A percentile compares a stretch with the other conserved stretches of the same genome.
Evolutionary conservation across 768 basidiomycete species (phyloP).

Genomic region (Piloderma croceum): DNA sequence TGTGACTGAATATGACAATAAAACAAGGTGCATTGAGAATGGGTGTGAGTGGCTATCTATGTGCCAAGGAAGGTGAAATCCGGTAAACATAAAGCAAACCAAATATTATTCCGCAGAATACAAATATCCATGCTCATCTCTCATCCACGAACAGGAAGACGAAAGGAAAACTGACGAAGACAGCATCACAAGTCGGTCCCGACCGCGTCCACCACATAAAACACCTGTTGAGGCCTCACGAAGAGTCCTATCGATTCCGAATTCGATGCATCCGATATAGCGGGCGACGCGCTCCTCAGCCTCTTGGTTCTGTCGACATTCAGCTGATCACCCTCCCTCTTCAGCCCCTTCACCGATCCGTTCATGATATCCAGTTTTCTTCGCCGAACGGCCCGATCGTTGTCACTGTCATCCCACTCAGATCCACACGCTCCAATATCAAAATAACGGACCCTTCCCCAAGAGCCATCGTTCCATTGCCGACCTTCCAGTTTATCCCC

Average conservation of each 20-base stretch:
- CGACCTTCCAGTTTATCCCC: constrained; percentile 51
- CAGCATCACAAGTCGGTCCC: constrained; percentile 50
- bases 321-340: constrained; percentile 59
- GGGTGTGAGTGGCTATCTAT: no score
- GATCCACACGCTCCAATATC: constrained; percentile 55
- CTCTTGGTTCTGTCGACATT: constrained; percentile 47
- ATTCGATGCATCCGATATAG: constrained; percentile 49
- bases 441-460: constrained; percentile 80
- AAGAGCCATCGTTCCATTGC: constrained; percentile 83
- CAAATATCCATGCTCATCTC: not conserved
- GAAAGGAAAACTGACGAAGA: not conserved
- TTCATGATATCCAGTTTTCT: constrained; percentile 39
- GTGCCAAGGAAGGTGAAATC: not conserved
- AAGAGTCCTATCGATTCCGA: constrained; percentile 71
- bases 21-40: no score
- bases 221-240: constrained; percentile 78
- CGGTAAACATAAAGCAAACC: not conserved
- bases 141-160: not conserved
- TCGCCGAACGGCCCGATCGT: constrained; percentile 39
- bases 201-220: constrained; percentile 83
- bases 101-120: not conserved
- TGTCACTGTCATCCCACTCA: constrained; percentile 60
- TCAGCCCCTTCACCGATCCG: constrained; percentile 27
- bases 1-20: no score
- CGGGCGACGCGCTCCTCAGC: constrained; percentile 63